These are phyloP conservation scores for Monsonia emarginata DNA, from an alignment of 441 rosid species.

Conservation along the genomic window DNA sequence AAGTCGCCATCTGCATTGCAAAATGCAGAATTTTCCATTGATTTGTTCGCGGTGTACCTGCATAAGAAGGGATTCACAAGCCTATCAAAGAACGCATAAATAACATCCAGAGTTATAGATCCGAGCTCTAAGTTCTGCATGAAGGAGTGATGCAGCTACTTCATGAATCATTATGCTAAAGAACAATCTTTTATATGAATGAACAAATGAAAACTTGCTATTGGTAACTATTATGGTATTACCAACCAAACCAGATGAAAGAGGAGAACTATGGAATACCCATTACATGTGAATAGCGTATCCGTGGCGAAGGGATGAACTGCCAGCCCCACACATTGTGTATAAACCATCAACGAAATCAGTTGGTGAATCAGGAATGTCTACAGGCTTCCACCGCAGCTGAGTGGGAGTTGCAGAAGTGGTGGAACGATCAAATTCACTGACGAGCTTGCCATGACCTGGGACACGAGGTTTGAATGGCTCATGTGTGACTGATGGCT, in stretches of 20 bases:
- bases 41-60: conserved; percentile 73
- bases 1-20: conserved; percentile 97
- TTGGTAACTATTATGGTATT: neutral
- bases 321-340: conserved; percentile 87
- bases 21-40: conserved; percentile 77
- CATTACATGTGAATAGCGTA: conserved; percentile 87
- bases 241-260: conserved; percentile 5
- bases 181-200: neutral
- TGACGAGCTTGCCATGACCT: conserved; percentile 50
- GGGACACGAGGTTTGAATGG: conserved; percentile 70
- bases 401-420: conserved; percentile 73
- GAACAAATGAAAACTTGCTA: neutral
- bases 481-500: conserved; percentile 89
- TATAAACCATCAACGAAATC: conserved; percentile 76
- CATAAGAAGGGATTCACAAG: conserved; percentile 10
- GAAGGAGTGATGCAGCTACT: neutral
- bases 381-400: conserved; percentile 86
- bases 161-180: neutral
- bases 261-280: conserved; percentile 11
- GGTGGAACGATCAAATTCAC: conserved; percentile 64
- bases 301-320: conserved; percentile 85
- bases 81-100: neutral
- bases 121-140: neutral
- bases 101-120: neutral
- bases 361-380: conserved; percentile 47